These are phyloP conservation scores for Clitopilus hobsonii DNA, from an alignment of 768 basidiomycete genomes.

Conservation along the genomic window DNA sequence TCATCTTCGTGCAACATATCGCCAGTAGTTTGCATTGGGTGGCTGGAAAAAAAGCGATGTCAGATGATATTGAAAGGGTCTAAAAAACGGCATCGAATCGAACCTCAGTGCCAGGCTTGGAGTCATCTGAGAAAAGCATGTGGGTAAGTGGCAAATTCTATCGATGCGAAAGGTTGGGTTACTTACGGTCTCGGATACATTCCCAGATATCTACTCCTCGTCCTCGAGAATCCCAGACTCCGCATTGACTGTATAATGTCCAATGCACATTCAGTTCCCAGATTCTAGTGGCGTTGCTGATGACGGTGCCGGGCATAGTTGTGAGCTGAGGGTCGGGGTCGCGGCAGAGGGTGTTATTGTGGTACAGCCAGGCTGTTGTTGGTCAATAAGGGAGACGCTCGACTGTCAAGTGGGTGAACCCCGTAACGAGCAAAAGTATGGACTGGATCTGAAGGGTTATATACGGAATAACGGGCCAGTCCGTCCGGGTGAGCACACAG, in stretches of 20 bases:
- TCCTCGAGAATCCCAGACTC: conserved; percentile 63
- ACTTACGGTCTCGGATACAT: conserved; percentile 65
- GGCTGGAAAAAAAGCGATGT: conserved; percentile 16
- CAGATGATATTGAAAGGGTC: conserved; percentile 8
- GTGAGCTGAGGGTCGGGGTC: not conserved
- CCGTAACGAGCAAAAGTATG: not conserved
- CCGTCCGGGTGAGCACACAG: not conserved
- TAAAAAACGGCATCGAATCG: conserved; percentile 4
- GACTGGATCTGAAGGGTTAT: not conserved
- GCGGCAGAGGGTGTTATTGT: not conserved
- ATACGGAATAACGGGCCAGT: not conserved
- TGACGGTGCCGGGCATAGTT: conserved; percentile 41
- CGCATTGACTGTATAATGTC: conserved; percentile 62
- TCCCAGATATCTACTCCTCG: conserved; percentile 76
- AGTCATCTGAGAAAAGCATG: conserved; percentile 42
- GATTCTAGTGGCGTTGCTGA: conserved; percentile 62
- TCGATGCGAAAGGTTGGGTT: not conserved
- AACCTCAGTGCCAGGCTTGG: conserved; percentile 47
- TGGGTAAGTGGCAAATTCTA: conserved; percentile 1
- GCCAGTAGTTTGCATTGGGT: conserved; percentile 43
- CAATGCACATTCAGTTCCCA: conserved; percentile 70
- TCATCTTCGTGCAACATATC: conserved; percentile 43
- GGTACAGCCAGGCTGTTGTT: not conserved
- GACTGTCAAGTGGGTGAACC: not conserved
- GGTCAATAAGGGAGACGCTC: not conserved